phyloP scores from a whole-genome alignment of 441 rosid species.

The Arabidopsis lyrata region DNA sequence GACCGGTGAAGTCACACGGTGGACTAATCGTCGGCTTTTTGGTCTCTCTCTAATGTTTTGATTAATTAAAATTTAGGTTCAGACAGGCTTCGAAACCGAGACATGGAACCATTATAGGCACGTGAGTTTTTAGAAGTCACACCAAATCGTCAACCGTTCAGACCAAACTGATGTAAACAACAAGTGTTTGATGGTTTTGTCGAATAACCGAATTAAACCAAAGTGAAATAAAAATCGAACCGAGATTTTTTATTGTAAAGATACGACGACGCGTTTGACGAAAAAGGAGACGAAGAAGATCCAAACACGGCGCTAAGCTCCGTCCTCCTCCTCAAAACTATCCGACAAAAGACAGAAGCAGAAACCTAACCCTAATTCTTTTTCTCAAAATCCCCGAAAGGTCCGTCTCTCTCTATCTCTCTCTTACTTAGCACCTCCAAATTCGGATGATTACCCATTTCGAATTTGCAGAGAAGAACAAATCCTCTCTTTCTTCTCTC shows the following conservation, averaged over 20 bases:
- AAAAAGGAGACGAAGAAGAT: constrained; percentile 37
- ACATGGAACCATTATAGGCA: constrained; percentile 1
- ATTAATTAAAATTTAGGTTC: neutral
- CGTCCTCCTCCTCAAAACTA: constrained; percentile 37
- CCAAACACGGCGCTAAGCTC: constrained; percentile 47
- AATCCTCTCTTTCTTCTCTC: constrained; percentile 59
- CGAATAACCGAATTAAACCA: constrained; percentile 21
- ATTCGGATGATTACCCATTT: constrained; percentile 54
- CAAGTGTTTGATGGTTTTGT: neutral
- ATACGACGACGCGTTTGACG: constrained; percentile 46
- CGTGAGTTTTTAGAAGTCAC: neutral
- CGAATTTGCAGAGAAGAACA: constrained; percentile 45
- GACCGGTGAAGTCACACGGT: constrained; percentile 17
- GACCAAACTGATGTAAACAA: constrained; percentile 6
- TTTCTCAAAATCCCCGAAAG: constrained; percentile 31
- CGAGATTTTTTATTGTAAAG: constrained; percentile 28
- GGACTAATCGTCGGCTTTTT: constrained; percentile 4
- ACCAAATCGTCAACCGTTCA: neutral
- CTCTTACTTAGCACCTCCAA: constrained; percentile 34
- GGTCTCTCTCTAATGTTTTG: neutral
- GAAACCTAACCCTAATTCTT: constrained; percentile 37
- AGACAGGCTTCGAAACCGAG: constrained; percentile 26
- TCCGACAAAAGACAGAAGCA: constrained; percentile 36
- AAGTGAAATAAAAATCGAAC: constrained; percentile 9
- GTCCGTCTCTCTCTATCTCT: constrained; percentile 15